Evolutionary conservation across 495 filamentous ascomycete species (phyloP), one percentile per base, ranked within the genome.

Genomic region (Parathielavia hyrcaniae): DNA sequence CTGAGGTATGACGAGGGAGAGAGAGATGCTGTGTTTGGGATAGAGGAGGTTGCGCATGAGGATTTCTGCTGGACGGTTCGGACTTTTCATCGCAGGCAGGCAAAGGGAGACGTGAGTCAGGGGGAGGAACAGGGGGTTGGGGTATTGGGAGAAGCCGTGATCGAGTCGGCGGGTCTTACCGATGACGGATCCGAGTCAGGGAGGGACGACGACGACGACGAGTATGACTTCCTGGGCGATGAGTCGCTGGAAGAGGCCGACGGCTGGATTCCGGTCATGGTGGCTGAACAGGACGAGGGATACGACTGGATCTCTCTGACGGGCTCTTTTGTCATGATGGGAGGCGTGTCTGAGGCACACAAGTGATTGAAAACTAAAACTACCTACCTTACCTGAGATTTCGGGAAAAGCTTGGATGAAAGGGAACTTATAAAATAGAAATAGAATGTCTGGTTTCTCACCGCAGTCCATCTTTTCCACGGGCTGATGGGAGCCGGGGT

Each of bases 201-300:
- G 1, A 50, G 46, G 26, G 26, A 30, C 17, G 40, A 49, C 22
- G 23, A n/a, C 17, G 47, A 19, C 7, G 30, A 26, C 16, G 57
- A 53, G 10, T 53, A 30, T 19, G 57, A 53, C 2, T 12, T 19
- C 1, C n/a, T 47, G 14, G 6, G 22, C 0, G 57, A 53, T 32
- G 32, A 48, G 26, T 47, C 40, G n/a, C 48, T 40, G 13, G 50
- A 53, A 8, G 32, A 39, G 35, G 40, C 43, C 4, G 22, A 48
- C 11, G 57, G 57, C 12, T 59, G 57, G 57, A 41, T 59, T 8
- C 57, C 56, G 32, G 56, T 59, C 3, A 59, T 59, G 56, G 56
- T 59, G 38, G 40, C 47, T 16, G 56, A 59, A 41, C 48, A 59
- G 1, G 41, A 52, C 0, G 32, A 47, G 13, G 56, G 50, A 11